phyloP scores from a whole-genome alignment of 176 grass and related monocot genomes.

The Avena sativa region DNA sequence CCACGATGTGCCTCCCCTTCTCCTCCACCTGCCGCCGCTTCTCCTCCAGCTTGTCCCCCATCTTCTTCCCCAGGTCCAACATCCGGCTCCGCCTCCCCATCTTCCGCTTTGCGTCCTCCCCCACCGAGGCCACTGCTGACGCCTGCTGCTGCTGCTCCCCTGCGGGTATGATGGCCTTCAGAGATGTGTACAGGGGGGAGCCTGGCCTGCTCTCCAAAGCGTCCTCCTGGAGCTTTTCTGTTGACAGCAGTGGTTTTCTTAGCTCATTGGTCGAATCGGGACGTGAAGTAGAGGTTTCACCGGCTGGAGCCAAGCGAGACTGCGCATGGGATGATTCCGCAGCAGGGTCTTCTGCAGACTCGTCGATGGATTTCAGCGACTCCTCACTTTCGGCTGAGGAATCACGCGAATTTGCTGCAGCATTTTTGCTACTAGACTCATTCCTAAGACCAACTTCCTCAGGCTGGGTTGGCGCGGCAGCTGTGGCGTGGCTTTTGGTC shows the following conservation, averaged over 20 bases:
- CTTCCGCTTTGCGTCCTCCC: constrained; percentile 62
- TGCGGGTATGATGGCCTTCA: constrained; percentile 33
- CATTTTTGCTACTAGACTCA: constrained; percentile 41
- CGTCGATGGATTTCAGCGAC: constrained; percentile 45
- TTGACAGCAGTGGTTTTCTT: constrained; percentile 44
- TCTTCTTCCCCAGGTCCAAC: constrained; percentile 82
- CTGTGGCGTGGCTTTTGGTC: constrained; percentile 30
- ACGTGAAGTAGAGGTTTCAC: constrained; percentile 29
- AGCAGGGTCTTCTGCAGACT: constrained; percentile 36
- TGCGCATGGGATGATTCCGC: constrained; percentile 41
- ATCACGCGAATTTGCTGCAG: not conserved
- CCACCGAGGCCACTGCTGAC: not conserved
- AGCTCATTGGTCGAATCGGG: constrained; percentile 26
- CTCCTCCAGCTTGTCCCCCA: constrained; percentile 95
- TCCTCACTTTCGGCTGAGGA: constrained; percentile 47
- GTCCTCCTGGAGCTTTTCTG: constrained; percentile 48
- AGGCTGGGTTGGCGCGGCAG: constrained; percentile 6
- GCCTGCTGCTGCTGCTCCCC: constrained; percentile 45
- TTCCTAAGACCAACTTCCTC: constrained; percentile 50
- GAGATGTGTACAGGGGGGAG: constrained; percentile 42
- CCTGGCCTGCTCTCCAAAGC: constrained; percentile 28
- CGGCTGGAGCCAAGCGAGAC: not conserved
- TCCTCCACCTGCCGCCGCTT: constrained; percentile 86
- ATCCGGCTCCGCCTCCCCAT: constrained; percentile 64
- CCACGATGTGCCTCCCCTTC: constrained; percentile 75